Percentiles rank a stretch among this genome's conserved stretches.
These are phyloP conservation scores for Chlorella sp. DNA, from an alignment of 139 green algal genomes.

Conservation along the genomic window DNA sequence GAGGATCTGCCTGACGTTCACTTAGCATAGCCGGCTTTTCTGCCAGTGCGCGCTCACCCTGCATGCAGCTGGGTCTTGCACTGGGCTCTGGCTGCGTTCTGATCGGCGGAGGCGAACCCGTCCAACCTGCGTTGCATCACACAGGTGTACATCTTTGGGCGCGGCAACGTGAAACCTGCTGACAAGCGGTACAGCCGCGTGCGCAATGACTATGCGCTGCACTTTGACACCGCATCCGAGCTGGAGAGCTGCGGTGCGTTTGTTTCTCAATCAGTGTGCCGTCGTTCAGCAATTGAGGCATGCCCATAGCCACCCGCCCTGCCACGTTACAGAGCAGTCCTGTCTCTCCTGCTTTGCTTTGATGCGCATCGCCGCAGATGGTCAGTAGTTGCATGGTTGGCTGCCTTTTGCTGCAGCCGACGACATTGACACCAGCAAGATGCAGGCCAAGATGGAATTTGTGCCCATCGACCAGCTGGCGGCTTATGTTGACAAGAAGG, in stretches of 20 bases:
- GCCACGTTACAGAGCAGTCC: too few relatives aligned
- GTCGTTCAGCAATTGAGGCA: neutral
- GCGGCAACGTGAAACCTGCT: constrained; percentile 68
- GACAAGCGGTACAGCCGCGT: constrained; percentile 79
- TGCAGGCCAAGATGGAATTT: constrained; percentile 64
- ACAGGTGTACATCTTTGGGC: constrained; percentile 67
- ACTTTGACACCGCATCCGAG: constrained; percentile 61
- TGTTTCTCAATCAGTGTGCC: neutral
- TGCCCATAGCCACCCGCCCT: too few relatives aligned
- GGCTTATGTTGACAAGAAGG: constrained; percentile 65
- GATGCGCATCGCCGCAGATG: too few relatives aligned
- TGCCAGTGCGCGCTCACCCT: too few relatives aligned
- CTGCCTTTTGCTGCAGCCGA: neutral
- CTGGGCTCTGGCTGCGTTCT: neutral
- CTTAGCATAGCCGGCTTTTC: too few relatives aligned
- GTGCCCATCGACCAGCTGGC: constrained; percentile 74
- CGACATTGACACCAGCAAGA: constrained; percentile 66
- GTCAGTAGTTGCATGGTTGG: neutral
- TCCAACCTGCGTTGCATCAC: neutral
- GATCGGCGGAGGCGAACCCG: neutral
- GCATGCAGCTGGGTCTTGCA: too few relatives aligned
- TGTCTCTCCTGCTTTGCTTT: too few relatives aligned
- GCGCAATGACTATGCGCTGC: constrained; percentile 82
- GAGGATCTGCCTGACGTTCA: too few relatives aligned
- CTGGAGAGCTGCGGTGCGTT: constrained; percentile 28